A percentile compares a stretch with the other conserved stretches of the same genome.
Conservation (phyloP, 2,329 filamentous ascomycete species). For the Ascochyta clinopodiicola region DNA sequence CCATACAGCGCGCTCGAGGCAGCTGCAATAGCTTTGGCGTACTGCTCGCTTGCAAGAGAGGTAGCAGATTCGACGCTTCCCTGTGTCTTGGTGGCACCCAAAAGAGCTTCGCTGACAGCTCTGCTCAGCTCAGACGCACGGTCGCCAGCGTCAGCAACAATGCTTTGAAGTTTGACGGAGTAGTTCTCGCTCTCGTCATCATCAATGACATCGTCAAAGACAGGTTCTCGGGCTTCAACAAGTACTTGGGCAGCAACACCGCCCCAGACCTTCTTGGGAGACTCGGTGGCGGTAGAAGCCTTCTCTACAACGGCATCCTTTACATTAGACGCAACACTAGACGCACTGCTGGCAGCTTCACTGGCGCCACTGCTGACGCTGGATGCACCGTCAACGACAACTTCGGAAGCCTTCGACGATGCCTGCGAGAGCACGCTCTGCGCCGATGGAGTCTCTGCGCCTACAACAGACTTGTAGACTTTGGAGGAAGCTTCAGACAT, state of each 20-base stretch:
- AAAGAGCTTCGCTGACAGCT: constrained; percentile 63
- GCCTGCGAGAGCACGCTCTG: constrained; percentile 34
- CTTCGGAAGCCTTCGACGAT: constrained; percentile 17
- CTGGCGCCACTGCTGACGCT: constrained; percentile 22
- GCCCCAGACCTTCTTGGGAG: constrained; percentile 60
- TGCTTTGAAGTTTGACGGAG: constrained; percentile 59
- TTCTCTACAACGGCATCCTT: constrained; percentile 30
- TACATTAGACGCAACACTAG: constrained; percentile 26
- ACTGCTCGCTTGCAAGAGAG: constrained; percentile 63
- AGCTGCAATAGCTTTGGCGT: constrained; percentile 62
- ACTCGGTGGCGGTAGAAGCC: constrained; percentile 34
- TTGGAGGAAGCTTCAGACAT: constrained; percentile 24
- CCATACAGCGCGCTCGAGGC: constrained; percentile 65
- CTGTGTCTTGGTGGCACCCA: constrained; percentile 55
- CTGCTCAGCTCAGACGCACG: constrained; percentile 61
- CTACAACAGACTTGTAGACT: constrained; percentile 32
- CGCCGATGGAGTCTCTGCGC: constrained; percentile 24
- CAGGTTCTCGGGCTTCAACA: constrained; percentile 54
- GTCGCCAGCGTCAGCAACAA: constrained; percentile 61
- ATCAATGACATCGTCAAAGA: constrained; percentile 59
- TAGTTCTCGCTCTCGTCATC: constrained; percentile 56
- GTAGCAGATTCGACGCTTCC: constrained; percentile 58
- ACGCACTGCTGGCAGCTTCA: constrained; percentile 27
- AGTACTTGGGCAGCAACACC: constrained; percentile 61
- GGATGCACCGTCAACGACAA: constrained; percentile 10